A percentile compares a stretch with the other conserved stretches of the same genome.
These are phyloP conservation scores for Beauveria asiatica DNA, from an alignment of 2,329 filamentous ascomycete genomes.

Conservation along the genomic window DNA sequence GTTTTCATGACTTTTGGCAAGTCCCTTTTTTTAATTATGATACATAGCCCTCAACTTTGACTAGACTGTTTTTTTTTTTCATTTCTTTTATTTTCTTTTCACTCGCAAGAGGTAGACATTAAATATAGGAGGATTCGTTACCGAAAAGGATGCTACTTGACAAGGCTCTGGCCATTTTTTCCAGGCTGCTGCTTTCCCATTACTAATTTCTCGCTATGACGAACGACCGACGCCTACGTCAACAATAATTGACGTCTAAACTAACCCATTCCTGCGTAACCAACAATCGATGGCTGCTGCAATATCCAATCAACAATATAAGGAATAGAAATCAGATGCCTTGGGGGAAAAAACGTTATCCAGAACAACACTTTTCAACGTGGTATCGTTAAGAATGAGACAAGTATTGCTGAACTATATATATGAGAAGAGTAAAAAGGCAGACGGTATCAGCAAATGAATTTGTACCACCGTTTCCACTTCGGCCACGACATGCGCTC, in stretches of 20 bases:
- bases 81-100: neutral
- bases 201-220: too few species aligned
- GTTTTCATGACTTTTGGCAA: slow-evolving; percentile 1
- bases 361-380: too few species aligned
- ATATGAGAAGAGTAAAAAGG: neutral
- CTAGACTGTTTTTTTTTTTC: neutral
- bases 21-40: neutral
- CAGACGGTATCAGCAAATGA: slow-evolving; percentile 48
- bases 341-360: too few species aligned
- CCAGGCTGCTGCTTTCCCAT: too few species aligned
- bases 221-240: too few species aligned
- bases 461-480: slow-evolving; percentile 71
- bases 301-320: too few species aligned
- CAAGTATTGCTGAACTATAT: too few species aligned
- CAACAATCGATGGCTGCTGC: too few species aligned
- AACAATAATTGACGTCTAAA: too few species aligned
- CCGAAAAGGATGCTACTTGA: neutral
- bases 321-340: too few species aligned
- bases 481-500: slow-evolving; percentile 63
- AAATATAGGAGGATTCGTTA: neutral
- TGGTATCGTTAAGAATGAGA: too few species aligned
- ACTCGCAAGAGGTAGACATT: slow-evolving; percentile 3
- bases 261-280: too few species aligned
- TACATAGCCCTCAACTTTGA: slow-evolving; percentile 5
- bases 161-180: neutral